A percentile compares a stretch with the other conserved stretches of the same genome.
Conservation (phyloP, 192 early-diverging fungal genomes). For the Piromyces sp. region DNA sequence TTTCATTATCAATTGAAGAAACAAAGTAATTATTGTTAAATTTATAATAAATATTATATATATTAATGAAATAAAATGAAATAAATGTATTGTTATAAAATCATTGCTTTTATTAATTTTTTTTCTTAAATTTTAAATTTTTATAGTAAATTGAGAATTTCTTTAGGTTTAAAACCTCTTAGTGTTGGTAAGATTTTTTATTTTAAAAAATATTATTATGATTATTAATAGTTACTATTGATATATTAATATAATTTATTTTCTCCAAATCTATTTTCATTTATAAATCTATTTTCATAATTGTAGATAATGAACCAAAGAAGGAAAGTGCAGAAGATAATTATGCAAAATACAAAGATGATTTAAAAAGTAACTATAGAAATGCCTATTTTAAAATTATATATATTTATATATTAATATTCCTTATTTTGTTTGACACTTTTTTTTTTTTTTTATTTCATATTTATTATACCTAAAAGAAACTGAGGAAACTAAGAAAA, state of each 20-base stretch:
- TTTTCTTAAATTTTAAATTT: too few species aligned
- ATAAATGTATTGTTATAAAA: too few species aligned
- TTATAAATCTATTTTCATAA: slow-evolving; percentile 3
- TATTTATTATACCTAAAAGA: neutral
- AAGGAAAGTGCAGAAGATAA: slow-evolving; percentile 31
- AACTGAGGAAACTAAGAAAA: neutral
- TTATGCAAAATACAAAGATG: slow-evolving; percentile 23
- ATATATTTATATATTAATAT: slow-evolving; percentile 15
- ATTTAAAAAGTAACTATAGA: slow-evolving; percentile 14
- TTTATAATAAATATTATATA: too few species aligned
- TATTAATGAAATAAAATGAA: too few species aligned
- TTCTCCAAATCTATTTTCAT: too few species aligned
- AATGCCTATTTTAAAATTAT: too few species aligned
- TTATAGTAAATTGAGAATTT: slow-evolving; percentile 28
- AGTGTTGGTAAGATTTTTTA: slow-evolving; percentile 1
- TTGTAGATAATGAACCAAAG: slow-evolving; percentile 11
- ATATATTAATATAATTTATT: too few species aligned
- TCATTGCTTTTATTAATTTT: neutral
- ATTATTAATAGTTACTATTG: too few species aligned
- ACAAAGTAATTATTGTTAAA: slow-evolving; percentile 18
- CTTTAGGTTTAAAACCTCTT: slow-evolving; percentile 28
- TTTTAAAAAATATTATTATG: too few species aligned
- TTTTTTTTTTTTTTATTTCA: too few species aligned
- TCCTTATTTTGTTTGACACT: too few species aligned
- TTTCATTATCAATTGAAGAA: slow-evolving; percentile 21